These are phyloP conservation scores for Ordospora colligata DNA, from an alignment of 371 early-diverging fungal species.

Conservation along the genomic window DNA sequence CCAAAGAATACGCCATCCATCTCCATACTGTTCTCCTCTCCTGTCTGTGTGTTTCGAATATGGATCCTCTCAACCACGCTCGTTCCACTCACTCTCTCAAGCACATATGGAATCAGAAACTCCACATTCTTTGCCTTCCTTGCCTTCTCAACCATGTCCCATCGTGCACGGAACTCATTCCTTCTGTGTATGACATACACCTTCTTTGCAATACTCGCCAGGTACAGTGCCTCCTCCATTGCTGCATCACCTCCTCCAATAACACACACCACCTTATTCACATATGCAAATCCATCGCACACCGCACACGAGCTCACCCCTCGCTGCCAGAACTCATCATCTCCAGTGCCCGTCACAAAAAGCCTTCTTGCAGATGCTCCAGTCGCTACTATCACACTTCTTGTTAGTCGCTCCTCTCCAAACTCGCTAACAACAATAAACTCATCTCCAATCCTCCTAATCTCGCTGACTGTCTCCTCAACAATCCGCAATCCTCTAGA, in stretches of 20 bases:
- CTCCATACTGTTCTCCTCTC: slow-evolving; percentile 62
- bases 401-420: slow-evolving; percentile 65
- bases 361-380: slow-evolving; percentile 93
- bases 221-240: slow-evolving; percentile 87
- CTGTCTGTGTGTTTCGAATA: slow-evolving; percentile 59
- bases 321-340: slow-evolving; percentile 75
- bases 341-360: slow-evolving; percentile 63
- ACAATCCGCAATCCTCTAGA: slow-evolving; percentile 75
- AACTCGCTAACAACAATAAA: slow-evolving; percentile 39
- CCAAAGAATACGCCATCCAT: slow-evolving; percentile 92
- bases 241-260: slow-evolving; percentile 98
- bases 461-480: slow-evolving; percentile 37
- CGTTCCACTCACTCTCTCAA: slow-evolving; percentile 74
- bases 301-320: slow-evolving; percentile 98
- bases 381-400: slow-evolving; percentile 82
- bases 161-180: slow-evolving; percentile 82
- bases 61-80: slow-evolving; percentile 56
- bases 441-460: slow-evolving; percentile 36
- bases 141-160: slow-evolving; percentile 81
- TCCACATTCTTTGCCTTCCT: slow-evolving; percentile 73
- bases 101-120: slow-evolving; percentile 75
- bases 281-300: slow-evolving; percentile 93
- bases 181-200: slow-evolving; percentile 86
- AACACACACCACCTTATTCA: slow-evolving; percentile 73
- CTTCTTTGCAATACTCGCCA: slow-evolving; percentile 74